Evolutionary conservation across 2,329 filamentous ascomycete species (phyloP), one percentile per base, ranked within the genome.

Genomic region (Coleophoma cylindrospora): DNA sequence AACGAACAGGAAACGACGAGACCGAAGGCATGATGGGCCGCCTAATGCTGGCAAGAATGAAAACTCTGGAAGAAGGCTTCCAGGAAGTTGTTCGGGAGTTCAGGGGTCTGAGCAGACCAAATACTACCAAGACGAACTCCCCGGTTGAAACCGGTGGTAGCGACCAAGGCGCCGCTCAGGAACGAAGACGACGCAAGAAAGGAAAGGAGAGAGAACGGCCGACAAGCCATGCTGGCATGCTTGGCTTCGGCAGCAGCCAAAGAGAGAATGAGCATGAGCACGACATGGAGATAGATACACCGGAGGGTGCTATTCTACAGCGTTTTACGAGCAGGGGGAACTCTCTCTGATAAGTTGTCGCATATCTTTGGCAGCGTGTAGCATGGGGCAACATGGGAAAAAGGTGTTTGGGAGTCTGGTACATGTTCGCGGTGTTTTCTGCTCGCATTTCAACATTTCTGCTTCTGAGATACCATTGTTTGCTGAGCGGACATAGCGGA

Each of bases 21-120:
- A 75, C 80, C 66, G 86, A 89, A 62, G 80, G 87, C 38, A 87
- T 91, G 79, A 84, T 87, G 63, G 80, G 85, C 58, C 81, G 89
- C 50, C 77, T 96, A 43, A 87, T 96, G 68, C 74, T 96, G 43
- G 89, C 90, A 9, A 77, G 90, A 34, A 96, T 96, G 90, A 94
- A 94, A 66, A 92, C 87, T 8, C 76, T 97, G 2, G 91, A 97
- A 66, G 90, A 95, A 68, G 87, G 91, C 13, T 92, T 97, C 66
- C 80, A 87, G 2, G 89, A 96, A 52, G 85, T 95, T n/a, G 80
- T 91, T 50, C 83, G 81, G 54, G 89, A 94, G 66, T 85, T 95
- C 17, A 52, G 58, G 19, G 61, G 55, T 1, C 59, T 64, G 13
- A 32, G 34, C n/a, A 51, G 61, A 11, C 62, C 62, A 8, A 58